Base-by-base conservation (phyloP, 306 rosid species). In the Delonix regia region DNA sequence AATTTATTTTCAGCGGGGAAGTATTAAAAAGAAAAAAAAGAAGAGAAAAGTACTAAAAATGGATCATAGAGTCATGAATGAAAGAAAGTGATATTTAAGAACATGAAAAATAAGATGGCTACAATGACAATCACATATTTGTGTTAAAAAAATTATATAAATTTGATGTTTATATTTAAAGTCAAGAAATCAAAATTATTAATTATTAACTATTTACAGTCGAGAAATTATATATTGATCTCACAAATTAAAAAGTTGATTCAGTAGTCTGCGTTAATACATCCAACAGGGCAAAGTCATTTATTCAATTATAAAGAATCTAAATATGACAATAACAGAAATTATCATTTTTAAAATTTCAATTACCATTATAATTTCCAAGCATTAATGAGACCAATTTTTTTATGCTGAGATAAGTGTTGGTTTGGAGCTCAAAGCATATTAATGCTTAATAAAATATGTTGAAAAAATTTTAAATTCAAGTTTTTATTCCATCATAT, bases 11-110 rank as follows among this genome's bases (percentile, higher is more conserved):
- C 44, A 25, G 28, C 13, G 0, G 18, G 24, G 39, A 44, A 45
- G 28, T 1, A n/a, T 14, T 9, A 0, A 9, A 42, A 55, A 1
- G 1, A 52, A 5, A 3, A 55, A 34, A 6, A 7, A 38, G 2
- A 16, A 44, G 27, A 52, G 52, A 11, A 39, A 22, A 12, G 1
- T 4, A 27, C 10, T 14, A 49, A 13, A 19, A 63, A 67, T 49
- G 52, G 13, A 69, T 38, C 24, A 53, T 8, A 33, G 79, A 78
- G 55, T 19, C 16, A 64, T 64, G 36, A 82, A 47, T 56, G 65
- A 24, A 4, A 71, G 82, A 82, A 1, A 75, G 84, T 64, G 80
- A 74, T 72, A 77, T 71, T 51, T 82, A 75, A 39, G 69, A 82
- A 41, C 74, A 61, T 18, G 6, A 70, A 65, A 65, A 74, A 69